A percentile compares a stretch with the other conserved stretches of the same genome.
Evolutionary conservation across 2,329 filamentous ascomycete species (phyloP).

Genomic region (Polytolypa hystricis): DNA sequence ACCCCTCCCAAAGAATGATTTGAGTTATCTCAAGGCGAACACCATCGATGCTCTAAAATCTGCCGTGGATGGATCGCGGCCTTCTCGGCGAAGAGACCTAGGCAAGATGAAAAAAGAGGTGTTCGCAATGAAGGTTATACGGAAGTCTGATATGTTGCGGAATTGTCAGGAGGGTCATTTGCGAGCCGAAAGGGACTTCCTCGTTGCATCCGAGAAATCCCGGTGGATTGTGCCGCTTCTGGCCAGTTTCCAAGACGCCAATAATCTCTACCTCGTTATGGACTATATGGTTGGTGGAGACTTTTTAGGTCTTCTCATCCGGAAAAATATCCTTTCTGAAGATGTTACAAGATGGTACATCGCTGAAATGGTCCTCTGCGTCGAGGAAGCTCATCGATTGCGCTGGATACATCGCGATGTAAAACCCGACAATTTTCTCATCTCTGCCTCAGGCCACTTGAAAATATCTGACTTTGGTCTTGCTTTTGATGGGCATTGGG

Average conservation of each 20-base stretch:
- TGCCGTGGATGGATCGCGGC: conserved; percentile 15
- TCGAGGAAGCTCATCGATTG: conserved; percentile 82
- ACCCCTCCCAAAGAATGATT: conserved; percentile 7
- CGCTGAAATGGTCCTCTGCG: conserved; percentile 89
- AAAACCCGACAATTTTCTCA: conserved; percentile 95
- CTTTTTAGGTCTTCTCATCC: conserved; percentile 75
- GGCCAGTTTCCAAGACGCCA: conserved; percentile 76
- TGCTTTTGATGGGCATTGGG: conserved; percentile 91
- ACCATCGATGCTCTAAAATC: conserved; percentile 14
- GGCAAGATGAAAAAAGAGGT: conserved; percentile 44
- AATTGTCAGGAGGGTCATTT: conserved; percentile 89
- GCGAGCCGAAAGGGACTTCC: conserved; percentile 80
- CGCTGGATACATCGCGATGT: conserved; percentile 90
- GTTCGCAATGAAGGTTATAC: conserved; percentile 95
- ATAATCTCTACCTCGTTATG: conserved; percentile 87
- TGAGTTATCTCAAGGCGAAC: conserved; percentile 10
- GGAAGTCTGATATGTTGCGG: conserved; percentile 83
- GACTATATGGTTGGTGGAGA: conserved; percentile 97
- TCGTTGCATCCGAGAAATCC: conserved; percentile 80
- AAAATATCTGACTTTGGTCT: conserved; percentile 96
- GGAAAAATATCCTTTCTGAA: conserved; percentile 74
- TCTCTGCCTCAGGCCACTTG: conserved; percentile 75
- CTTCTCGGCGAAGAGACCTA: conserved; percentile 20
- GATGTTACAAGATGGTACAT: conserved; percentile 73
- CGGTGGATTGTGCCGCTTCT: conserved; percentile 83